phyloP scores from a whole-genome alignment of 495 filamentous ascomycete species.

The Cercophora sp. region DNA sequence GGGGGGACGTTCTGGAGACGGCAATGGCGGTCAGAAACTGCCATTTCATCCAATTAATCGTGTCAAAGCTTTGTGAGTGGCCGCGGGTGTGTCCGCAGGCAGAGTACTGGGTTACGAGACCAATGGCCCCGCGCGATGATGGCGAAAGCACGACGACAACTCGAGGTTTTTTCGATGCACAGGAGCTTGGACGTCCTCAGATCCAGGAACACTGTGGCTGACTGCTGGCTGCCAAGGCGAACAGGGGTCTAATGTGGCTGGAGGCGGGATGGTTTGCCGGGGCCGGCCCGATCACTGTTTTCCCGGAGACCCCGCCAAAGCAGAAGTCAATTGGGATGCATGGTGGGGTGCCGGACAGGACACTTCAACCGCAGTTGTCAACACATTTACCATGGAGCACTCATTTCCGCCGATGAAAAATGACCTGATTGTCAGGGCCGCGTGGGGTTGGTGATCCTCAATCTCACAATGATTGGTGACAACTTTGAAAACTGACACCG shows the following conservation, averaged over 20 bases:
- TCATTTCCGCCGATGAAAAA: constrained; percentile 81
- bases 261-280: neutral
- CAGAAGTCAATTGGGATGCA: neutral
- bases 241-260: no score
- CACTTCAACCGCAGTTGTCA: neutral
- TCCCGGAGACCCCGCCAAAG: constrained; percentile 2
- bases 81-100: no score
- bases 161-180: neutral
- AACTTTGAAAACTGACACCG: constrained; percentile 13
- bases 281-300: neutral
- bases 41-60: constrained; percentile 6
- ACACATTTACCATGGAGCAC: constrained; percentile 21
- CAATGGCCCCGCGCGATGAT: neutral
- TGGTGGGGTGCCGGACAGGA: constrained; percentile 7
- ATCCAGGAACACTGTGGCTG: neutral
- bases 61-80: no score
- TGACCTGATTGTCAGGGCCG: constrained; percentile 82
- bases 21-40: constrained; percentile 1
- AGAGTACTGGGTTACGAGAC: neutral
- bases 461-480: neutral
- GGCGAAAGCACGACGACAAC: neutral
- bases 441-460: constrained; percentile 73
- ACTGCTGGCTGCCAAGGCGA: no score
- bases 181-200: neutral
- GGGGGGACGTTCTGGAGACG: neutral